Percentiles rank a stretch among this genome's conserved stretches.
These are phyloP conservation scores for Rhodotorula sp. DNA, from an alignment of 1,284 basidiomycete species.

Conservation along the genomic window DNA sequence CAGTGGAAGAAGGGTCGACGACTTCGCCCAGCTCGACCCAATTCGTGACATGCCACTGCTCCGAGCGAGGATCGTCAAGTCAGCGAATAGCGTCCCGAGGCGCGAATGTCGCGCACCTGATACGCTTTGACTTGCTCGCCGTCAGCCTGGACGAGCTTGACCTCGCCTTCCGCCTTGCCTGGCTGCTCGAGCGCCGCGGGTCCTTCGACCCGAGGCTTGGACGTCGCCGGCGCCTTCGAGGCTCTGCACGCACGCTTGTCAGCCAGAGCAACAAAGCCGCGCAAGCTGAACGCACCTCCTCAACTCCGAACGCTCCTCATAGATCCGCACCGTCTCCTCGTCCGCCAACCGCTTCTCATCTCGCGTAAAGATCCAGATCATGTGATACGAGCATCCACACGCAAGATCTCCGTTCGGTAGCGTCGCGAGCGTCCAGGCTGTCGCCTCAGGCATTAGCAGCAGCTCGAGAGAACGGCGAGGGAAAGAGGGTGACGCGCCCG, in stretches of 20 bases:
- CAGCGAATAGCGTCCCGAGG: no score
- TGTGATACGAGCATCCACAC: conserved; percentile 80
- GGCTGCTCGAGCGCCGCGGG: not conserved
- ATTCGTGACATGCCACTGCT: conserved; percentile 70
- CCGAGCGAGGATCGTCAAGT: no score
- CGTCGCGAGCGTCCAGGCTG: conserved; percentile 84
- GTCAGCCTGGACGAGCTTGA: conserved; percentile 75
- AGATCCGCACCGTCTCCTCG: conserved; percentile 53
- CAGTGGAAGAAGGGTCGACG: conserved; percentile 66
- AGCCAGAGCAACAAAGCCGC: no score
- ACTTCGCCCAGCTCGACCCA: conserved; percentile 96
- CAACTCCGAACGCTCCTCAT: conserved; percentile 21
- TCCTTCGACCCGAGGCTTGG: not conserved
- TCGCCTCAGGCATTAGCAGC: not conserved
- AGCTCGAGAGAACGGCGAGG: not conserved
- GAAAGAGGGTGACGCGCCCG: conserved; percentile 17
- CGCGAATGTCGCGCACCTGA: conserved; percentile 57
- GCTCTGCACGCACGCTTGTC: not conserved
- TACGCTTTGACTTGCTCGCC: conserved; percentile 69
- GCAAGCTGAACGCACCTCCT: not conserved
- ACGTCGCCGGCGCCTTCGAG: not conserved
- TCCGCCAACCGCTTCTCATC: conserved; percentile 69
- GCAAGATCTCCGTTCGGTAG: conserved; percentile 86
- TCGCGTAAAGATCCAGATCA: conserved; percentile 82
- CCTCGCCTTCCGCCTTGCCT: conserved; percentile 87